Base-by-base conservation (phyloP, 2,329 filamentous ascomycete species). In the Apiospora aurea region DNA sequence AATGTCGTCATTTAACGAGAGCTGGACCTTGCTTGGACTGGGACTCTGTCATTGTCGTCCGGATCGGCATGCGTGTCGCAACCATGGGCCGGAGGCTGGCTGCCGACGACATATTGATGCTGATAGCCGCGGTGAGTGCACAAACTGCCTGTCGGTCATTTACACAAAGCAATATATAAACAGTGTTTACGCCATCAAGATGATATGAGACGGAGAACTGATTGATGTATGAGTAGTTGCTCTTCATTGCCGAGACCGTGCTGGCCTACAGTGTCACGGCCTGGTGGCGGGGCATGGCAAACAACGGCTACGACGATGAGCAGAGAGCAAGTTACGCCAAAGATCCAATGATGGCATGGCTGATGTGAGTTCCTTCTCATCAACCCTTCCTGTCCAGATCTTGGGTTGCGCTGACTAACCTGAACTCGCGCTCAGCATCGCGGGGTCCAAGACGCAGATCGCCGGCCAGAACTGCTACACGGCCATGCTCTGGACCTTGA, bases 241-340 rank as follows among this genome's bases (percentile, higher is more conserved):
- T 69, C 14, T 69, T 24, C 47, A 29, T 69, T 29, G 44, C 67
- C 14, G 67, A 69, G 24, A 21, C 13, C 7, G 4, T 67, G 64
- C 66, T 71, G 18, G 74, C 72, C 49, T 70, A 44, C 57, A 38
- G 75, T 74, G 11, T 79, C 75, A 66, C 24, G 2, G 72, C 70
- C 2, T 38, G 53, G 18, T 73, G 71, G 70, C 2, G 61, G n/a
- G 70, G 69, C 24, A 11, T 68, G 10, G 72, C 70, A 16, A 73
- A 72, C 21, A 71, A 71, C 18, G 64, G 70, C 21, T 18, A 71
- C 64, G 61, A 68, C 13, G 64, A 70, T 5, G 24, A 24, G 13
- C 26, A 51, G 41, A 69, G 72, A 53, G 72, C 51, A 7, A n/a
- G 2, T 13, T 64, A n/a, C 5, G 57, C 34, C 34, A 13, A 14